Evolutionary conservation across 257 asterid genomes (phyloP), one percentile per base, ranked within the genome.

Genomic region (Rhazya stricta): DNA sequence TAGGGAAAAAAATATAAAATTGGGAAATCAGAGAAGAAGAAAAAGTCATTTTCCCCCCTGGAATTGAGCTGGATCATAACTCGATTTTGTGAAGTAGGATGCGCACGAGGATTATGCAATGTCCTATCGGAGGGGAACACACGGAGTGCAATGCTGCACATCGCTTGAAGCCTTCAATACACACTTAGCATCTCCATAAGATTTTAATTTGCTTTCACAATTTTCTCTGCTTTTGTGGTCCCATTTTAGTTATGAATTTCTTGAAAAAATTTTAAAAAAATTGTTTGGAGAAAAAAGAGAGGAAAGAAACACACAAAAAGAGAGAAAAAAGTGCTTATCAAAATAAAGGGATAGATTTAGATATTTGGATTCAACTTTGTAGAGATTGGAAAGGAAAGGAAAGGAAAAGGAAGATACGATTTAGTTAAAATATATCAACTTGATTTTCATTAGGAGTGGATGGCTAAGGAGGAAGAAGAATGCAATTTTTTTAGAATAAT

Each of bases 71-170:
- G 71, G 71, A 37, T 37, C 48, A 21, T 37, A 41, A 66, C 27
- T 66, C 71, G 71, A 66, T 66, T 37, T 7, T 66, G 71, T 37
- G 29, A 63, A 7, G 46, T 37, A 66, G 21, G n/a, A 66, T 9
- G 43, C 27, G 54, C 36, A 57, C 37, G 50, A 63, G 65, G 56
- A 43, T 57, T 78, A 23, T 45, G 67, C 75, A 80, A n/a, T 83
- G 87, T 83, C 83, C 80, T 75, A 75, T 78, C 37, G 67, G 69
- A 79, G 82, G 87, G 87, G 85, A 69, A 85, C 89, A 85, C 68
- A 72, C 63, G 83, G 84, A 74, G 34, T 67, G 71, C 77, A 76
- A 32, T 29, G 36, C 30, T 29, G 36, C 30, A 73, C 71, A 66
- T 9, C 48, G 56, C 71, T 79, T 73, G 54, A 36, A 54, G 63